Evolutionary conservation across 768 basidiomycete genomes (phyloP), one percentile per base, ranked within the genome.

Genomic region (Tubosaeta sp.): DNA sequence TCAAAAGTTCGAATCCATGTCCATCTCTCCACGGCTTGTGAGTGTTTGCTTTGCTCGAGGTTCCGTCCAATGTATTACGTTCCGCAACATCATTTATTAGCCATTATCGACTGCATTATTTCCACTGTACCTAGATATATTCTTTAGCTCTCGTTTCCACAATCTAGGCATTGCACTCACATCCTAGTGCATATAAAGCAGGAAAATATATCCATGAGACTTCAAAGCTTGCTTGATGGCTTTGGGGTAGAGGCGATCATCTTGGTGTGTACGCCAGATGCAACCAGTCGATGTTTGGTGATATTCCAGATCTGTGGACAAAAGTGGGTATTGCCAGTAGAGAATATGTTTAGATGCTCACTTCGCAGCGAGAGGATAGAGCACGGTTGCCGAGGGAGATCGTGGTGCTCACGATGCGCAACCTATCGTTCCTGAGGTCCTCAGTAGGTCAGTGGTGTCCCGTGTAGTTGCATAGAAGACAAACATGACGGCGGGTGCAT

Each of bases 231-330:
- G 39, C 51, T 59, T 18, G 44, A 21, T 12, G 16, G 16, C 34
- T 35, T 18, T 9, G 34, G 34, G 2, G n/a, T 3, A 35, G 34
- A 35, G 9, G 34, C n/a, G 7, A 35, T 35, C 34, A 35, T 35
- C 54, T 80, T 82, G 48, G 76, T 71, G 42, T 82, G 80, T 1
- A 75, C 71, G 1, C 78, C 81, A 1, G 81, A 81, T 6, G 75
- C 76, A 10, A 80, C 76, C 4, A 84, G 65, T 13, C 79, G 75
- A 51, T 73, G 76, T 52, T 73, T 68, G 2, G 76, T 80, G 10
- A 63, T 63, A 48, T 77, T 82, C 82, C 81, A 83, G 27, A 84
- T 77, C 82, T 83, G 41, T 6, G 7, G 25, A 18, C 11, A 16
- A 9, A 46, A 22, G 18, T 36, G 29, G 12, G 19, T 29, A 38